phyloP scores from a whole-genome alignment of 2,329 filamentous ascomycete species.

The Botryotinia globosa region DNA sequence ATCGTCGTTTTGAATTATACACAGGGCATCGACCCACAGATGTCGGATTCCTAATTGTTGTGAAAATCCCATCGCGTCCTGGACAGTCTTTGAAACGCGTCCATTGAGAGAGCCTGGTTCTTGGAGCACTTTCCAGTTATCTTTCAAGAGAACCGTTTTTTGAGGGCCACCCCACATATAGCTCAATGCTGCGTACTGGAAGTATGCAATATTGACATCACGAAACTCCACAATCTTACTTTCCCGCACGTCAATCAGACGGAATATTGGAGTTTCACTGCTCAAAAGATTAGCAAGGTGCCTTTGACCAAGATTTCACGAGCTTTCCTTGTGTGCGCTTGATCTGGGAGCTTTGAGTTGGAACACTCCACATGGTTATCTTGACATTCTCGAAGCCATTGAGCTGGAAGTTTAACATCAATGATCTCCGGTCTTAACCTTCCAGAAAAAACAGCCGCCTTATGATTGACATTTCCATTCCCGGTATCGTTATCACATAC shows the following conservation, averaged over 20 bases:
- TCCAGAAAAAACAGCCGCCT: background rate
- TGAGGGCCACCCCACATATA: conserved; percentile 24
- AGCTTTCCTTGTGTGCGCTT: background rate
- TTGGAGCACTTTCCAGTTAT: background rate
- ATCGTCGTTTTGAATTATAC: conserved; percentile 25
- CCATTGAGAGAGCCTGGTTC: background rate
- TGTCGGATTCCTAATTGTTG: conserved; percentile 19
- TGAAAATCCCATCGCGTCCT: conserved; percentile 21
- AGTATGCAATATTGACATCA: conserved; percentile 15
- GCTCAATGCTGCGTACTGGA: conserved; percentile 24
- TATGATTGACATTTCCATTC: background rate
- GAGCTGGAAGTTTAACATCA: background rate
- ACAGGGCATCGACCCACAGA: conserved; percentile 27
- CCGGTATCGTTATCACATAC: background rate
- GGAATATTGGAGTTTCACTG: background rate
- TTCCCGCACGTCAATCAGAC: conserved; percentile 19
- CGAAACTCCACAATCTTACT: conserved; percentile 1
- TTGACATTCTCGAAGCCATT: background rate
- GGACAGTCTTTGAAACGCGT: conserved; percentile 18
- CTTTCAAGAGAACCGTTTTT: conserved; percentile 1
- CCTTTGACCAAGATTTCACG: background rate
- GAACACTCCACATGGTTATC: background rate
- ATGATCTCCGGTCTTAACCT: background rate
- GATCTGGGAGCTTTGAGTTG: background rate
- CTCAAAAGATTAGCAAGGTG: background rate